These are phyloP conservation scores for Dillenia turbinata DNA, from an alignment of 164 flowering plant species.

Conservation along the genomic window DNA sequence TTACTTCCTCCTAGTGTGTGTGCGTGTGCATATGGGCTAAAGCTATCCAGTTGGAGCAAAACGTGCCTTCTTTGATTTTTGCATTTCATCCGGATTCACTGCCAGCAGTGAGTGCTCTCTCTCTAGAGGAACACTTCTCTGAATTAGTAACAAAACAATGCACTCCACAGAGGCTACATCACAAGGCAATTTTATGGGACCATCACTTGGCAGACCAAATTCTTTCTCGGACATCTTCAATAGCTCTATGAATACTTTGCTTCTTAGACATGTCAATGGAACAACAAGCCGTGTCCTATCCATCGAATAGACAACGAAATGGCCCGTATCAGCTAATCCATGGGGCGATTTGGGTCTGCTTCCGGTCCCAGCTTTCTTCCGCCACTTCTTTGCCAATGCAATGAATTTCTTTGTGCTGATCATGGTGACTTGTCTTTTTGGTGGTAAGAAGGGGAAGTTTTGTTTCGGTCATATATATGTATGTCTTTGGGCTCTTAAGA, in stretches of 20 bases:
- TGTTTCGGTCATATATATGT: not conserved
- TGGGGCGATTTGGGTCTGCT: slow-evolving; percentile 14
- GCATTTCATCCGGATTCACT: no score
- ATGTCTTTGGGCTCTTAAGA: no score
- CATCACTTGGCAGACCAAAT: slow-evolving; percentile 19
- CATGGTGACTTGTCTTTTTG: slow-evolving; percentile 4
- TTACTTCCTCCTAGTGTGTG: no score
- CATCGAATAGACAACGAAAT: slow-evolving; percentile 10
- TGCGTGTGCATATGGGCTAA: no score
- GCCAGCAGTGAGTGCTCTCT: not conserved
- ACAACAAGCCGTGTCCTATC: slow-evolving; percentile 11
- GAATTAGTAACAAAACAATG: slow-evolving; percentile 3
- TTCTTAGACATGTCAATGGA: slow-evolving; percentile 15
- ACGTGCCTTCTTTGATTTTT: no score
- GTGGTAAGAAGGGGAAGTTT: not conserved
- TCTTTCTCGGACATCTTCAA: slow-evolving; percentile 17
- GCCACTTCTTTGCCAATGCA: slow-evolving; percentile 22
- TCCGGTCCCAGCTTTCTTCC: slow-evolving; percentile 10
- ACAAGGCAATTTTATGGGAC: slow-evolving; percentile 11
- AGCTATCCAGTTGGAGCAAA: no score
- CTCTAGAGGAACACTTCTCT: slow-evolving; percentile 4
- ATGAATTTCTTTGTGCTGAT: slow-evolving; percentile 21
- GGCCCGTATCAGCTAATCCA: slow-evolving; percentile 14
- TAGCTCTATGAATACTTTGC: slow-evolving; percentile 10
- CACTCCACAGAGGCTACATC: slow-evolving; percentile 11